Percentiles rank a stretch among this genome's conserved stretches.
phyloP scores from a whole-genome alignment of 2,329 filamentous ascomycete genomes.

The Fusarium sp. region DNA sequence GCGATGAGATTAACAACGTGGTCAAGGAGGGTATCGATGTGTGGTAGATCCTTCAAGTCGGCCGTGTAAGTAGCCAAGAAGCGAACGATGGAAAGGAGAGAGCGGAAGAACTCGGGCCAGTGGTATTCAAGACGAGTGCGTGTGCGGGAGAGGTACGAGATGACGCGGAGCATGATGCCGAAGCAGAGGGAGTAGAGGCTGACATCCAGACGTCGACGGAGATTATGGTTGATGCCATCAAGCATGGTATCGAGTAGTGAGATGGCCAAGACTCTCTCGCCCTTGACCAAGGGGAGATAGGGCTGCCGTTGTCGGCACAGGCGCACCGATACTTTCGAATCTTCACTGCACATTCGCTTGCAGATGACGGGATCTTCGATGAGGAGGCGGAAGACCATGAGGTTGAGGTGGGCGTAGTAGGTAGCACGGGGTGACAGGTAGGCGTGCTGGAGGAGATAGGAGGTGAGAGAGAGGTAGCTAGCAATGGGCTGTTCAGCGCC shows the following conservation, averaged over 20 bases:
- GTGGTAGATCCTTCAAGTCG: slow-evolving; percentile 73
- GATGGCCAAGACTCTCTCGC: slow-evolving; percentile 76
- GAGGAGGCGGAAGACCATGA: slow-evolving; percentile 84
- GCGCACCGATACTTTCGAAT: slow-evolving; percentile 75
- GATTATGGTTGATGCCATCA: slow-evolving; percentile 92
- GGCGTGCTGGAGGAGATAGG: slow-evolving; percentile 92
- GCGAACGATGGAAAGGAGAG: slow-evolving; percentile 83
- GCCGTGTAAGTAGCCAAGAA: slow-evolving; percentile 87
- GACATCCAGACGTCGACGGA: slow-evolving; percentile 83
- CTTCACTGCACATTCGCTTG: slow-evolving; percentile 83
- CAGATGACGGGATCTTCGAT: slow-evolving; percentile 84
- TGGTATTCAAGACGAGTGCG: slow-evolving; percentile 86
- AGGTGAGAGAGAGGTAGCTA: slow-evolving; percentile 84
- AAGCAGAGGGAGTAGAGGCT: slow-evolving; percentile 83
- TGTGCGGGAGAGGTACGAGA: slow-evolving; percentile 83
- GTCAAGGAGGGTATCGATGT: slow-evolving; percentile 77
- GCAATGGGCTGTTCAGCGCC: slow-evolving; percentile 77
- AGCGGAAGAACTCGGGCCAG: slow-evolving; percentile 94
- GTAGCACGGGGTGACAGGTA: slow-evolving; percentile 80
- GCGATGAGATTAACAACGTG: slow-evolving; percentile 83
- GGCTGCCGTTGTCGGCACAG: slow-evolving; percentile 90
- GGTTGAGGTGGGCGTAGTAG: slow-evolving; percentile 82
- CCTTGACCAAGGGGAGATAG: slow-evolving; percentile 76
- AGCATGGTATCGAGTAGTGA: slow-evolving; percentile 85
- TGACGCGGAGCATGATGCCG: slow-evolving; percentile 79